Conservation (phyloP, 805 yeast genomes). For the Metschnikowia lunata region DNA sequence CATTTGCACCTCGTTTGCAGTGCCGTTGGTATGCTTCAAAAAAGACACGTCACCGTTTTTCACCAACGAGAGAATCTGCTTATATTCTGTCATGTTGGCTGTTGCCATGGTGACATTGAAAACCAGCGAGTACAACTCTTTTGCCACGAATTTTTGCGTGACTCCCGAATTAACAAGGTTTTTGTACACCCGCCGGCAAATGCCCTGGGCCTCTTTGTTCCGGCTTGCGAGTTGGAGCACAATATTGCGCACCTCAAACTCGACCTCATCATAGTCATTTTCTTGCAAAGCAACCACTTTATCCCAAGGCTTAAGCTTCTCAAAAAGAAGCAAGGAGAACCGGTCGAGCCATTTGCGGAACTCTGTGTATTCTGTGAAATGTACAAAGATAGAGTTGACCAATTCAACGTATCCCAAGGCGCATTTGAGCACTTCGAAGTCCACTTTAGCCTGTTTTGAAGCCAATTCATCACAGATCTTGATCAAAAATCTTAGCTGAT, state of each 20-base stretch:
- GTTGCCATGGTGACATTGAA: conserved; percentile 39
- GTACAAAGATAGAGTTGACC: conserved; percentile 28
- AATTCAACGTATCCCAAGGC: conserved; percentile 34
- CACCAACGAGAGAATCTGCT: conserved; percentile 50
- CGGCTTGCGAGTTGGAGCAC: conserved; percentile 39
- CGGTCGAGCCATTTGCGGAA: conserved; percentile 23
- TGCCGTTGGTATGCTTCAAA: conserved; percentile 32
- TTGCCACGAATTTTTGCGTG: conserved; percentile 44
- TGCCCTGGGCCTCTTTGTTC: conserved; percentile 21
- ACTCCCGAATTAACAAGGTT: conserved; percentile 46
- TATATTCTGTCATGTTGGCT: conserved; percentile 49
- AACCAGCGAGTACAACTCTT: conserved; percentile 43
- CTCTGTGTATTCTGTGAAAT: conserved; percentile 23
- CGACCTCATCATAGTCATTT: conserved; percentile 24
- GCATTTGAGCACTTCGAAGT: conserved; percentile 32
- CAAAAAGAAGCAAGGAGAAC: conserved; percentile 17
- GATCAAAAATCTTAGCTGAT: conserved; percentile 25
- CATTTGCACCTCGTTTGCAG: conserved; percentile 44
- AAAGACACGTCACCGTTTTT: conserved; percentile 47
- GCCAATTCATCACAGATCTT: conserved; percentile 26
- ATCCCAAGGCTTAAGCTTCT: conserved; percentile 29
- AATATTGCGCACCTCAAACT: conserved; percentile 42
- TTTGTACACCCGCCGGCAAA: conserved; percentile 44
- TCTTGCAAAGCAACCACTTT: conserved; percentile 7
- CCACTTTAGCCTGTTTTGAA: conserved; percentile 18